Evolutionary conservation across 257 asterid genomes (phyloP).

Genomic region (Thymus mandschuricus): DNA sequence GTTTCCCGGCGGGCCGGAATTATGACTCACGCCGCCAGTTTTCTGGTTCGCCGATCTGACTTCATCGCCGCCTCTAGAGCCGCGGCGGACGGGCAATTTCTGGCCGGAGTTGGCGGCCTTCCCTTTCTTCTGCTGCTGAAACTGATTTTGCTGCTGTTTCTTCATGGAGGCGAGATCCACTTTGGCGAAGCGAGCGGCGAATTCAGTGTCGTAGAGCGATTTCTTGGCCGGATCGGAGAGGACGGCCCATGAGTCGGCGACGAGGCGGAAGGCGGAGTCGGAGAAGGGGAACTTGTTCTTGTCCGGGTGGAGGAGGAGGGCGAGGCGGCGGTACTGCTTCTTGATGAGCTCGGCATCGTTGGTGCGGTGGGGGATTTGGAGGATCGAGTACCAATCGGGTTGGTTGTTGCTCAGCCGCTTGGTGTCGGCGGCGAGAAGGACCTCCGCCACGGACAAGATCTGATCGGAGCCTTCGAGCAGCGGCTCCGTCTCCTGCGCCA

Average conservation of each 20-base stretch:
- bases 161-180: constrained; percentile 59
- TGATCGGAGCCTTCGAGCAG: constrained; percentile 89
- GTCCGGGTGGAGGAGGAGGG: constrained; percentile 93
- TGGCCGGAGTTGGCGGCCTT: constrained; percentile 32
- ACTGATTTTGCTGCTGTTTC: constrained; percentile 39
- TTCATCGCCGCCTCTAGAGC: constrained; percentile 36
- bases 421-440: constrained; percentile 59
- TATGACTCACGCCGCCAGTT: constrained; percentile 15
- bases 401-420: constrained; percentile 59
- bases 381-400: constrained; percentile 79
- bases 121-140: constrained; percentile 25
- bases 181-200: constrained; percentile 46
- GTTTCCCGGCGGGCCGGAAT: constrained; percentile 24
- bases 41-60: constrained; percentile 24
- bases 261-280: constrained; percentile 88
- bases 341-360: constrained; percentile 66
- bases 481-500: constrained; percentile 93
- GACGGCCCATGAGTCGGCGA: constrained; percentile 86
- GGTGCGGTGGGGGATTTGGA: constrained; percentile 61
- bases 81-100: constrained; percentile 77
- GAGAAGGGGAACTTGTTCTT: constrained; percentile 82
- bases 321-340: constrained; percentile 89
- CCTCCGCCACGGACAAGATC: constrained; percentile 88
- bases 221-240: constrained; percentile 72
- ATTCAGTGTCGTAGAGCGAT: constrained; percentile 53